Evolutionary conservation across 2,329 filamentous ascomycete species (phyloP).

Genomic region (Penicillium nordicum): DNA sequence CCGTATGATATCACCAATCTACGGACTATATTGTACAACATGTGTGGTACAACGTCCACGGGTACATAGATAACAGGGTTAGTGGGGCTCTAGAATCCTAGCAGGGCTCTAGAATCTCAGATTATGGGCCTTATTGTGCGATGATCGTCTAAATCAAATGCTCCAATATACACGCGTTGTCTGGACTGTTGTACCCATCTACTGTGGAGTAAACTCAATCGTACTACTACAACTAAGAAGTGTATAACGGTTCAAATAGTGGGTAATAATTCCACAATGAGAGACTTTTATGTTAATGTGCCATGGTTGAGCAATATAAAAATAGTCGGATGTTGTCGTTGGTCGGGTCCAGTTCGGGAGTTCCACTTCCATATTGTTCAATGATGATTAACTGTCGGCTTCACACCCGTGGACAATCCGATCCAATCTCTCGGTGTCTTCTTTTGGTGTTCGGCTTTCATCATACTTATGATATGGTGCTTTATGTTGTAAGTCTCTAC

Average conservation of each 20-base stretch:
- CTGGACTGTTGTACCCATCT: conserved; percentile 1
- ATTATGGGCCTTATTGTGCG: not conserved
- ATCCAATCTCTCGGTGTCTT: conserved; percentile 1
- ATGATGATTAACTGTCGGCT: not conserved
- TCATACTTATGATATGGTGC: not conserved
- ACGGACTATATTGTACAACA: not conserved
- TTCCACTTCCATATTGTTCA: conserved; percentile 2
- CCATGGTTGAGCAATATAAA: conserved; percentile 1
- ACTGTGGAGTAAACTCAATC: not conserved
- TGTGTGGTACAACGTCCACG: not conserved
- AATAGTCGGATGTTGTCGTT: not conserved
- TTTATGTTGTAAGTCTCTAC: not conserved
- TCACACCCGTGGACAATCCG: not conserved
- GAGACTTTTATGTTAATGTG: not conserved
- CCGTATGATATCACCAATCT: not conserved
- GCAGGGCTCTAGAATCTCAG: not conserved
- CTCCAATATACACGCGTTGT: conserved; percentile 9
- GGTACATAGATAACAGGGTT: not conserved
- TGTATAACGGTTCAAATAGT: not conserved
- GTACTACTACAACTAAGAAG: not conserved
- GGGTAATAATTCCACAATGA: not conserved
- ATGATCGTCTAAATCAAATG: not conserved
- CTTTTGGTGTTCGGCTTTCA: not conserved
- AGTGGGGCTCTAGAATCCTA: conserved; percentile 5
- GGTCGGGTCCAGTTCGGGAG: not conserved